A percentile compares a stretch with the other conserved stretches of the same genome.
These are phyloP conservation scores for Somion occarium DNA, from an alignment of 1,284 basidiomycete species.

Conservation along the genomic window DNA sequence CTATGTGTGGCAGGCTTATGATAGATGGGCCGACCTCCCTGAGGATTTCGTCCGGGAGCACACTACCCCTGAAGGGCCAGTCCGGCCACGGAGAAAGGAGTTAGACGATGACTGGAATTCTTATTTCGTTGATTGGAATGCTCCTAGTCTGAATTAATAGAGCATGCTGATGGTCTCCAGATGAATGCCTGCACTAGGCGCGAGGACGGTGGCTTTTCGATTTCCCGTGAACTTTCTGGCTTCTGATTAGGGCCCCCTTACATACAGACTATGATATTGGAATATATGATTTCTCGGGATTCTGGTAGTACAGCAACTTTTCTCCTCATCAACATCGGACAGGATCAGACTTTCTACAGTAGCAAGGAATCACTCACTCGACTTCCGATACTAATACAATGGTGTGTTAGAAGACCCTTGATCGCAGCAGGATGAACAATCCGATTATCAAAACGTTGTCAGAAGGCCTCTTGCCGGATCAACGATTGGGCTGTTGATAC, in stretches of 20 bases:
- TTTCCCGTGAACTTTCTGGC: too few species aligned
- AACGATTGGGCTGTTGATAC: too few species aligned
- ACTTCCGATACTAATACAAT: too few species aligned
- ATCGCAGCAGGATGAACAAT: too few species aligned
- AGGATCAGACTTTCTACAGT: too few species aligned
- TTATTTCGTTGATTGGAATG: background rate
- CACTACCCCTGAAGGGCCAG: background rate
- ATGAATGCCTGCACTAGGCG: background rate
- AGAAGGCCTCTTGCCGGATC: too few species aligned
- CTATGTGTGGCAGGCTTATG: background rate
- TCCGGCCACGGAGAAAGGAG: background rate
- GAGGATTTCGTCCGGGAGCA: background rate
- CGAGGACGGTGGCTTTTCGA: background rate
- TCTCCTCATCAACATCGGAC: background rate
- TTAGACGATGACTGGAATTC: background rate
- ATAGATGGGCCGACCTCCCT: background rate
- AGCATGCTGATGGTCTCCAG: background rate
- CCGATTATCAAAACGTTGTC: too few species aligned
- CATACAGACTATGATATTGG: background rate
- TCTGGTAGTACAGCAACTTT: background rate
- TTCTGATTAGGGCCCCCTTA: too few species aligned
- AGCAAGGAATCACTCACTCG: too few species aligned
- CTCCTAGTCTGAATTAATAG: background rate
- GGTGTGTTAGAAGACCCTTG: too few species aligned
- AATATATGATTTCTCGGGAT: background rate